Percentiles rank a stretch among this genome's conserved stretches.
Evolutionary conservation across 306 rosid species (phyloP).

Genomic region (Quercus variabilis): DNA sequence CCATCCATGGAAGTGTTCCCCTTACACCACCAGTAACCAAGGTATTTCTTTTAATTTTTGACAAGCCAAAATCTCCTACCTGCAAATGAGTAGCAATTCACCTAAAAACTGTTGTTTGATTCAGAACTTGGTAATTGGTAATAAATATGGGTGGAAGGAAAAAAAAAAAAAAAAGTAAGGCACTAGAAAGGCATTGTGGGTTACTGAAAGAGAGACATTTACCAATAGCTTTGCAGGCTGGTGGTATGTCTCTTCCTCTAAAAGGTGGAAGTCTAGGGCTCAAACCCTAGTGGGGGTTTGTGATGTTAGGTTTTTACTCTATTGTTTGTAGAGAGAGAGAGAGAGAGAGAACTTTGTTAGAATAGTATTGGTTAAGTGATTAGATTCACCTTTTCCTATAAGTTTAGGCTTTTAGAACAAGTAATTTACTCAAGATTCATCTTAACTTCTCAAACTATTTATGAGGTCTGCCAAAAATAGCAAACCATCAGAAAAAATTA

Average conservation of each 20-base stretch:
- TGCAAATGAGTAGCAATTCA: slow-evolving; percentile 23
- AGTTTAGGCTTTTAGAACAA: too few species aligned
- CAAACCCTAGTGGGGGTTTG: background rate
- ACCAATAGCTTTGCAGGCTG: background rate
- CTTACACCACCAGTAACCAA: slow-evolving; percentile 87
- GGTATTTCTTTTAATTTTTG: slow-evolving; percentile 81
- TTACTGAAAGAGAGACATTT: background rate
- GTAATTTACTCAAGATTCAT: too few species aligned
- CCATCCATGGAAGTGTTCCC: slow-evolving; percentile 97
- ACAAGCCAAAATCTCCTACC: slow-evolving; percentile 95
- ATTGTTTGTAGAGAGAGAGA: background rate
- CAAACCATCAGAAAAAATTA: slow-evolving; percentile 10
- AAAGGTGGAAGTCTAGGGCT: background rate
- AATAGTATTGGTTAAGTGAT: too few species aligned
- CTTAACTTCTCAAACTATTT: background rate
- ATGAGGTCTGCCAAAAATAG: background rate
- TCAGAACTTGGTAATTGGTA: background rate
- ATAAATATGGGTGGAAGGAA: background rate
- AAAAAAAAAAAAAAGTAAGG: background rate
- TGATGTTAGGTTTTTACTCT: background rate
- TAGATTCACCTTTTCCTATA: too few species aligned
- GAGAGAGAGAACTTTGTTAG: background rate
- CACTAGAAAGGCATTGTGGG: background rate
- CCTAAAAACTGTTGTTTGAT: background rate
- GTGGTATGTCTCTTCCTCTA: background rate